phyloP scores from a whole-genome alignment of 495 filamentous ascomycete genomes.

The Podospora fimiseda region DNA sequence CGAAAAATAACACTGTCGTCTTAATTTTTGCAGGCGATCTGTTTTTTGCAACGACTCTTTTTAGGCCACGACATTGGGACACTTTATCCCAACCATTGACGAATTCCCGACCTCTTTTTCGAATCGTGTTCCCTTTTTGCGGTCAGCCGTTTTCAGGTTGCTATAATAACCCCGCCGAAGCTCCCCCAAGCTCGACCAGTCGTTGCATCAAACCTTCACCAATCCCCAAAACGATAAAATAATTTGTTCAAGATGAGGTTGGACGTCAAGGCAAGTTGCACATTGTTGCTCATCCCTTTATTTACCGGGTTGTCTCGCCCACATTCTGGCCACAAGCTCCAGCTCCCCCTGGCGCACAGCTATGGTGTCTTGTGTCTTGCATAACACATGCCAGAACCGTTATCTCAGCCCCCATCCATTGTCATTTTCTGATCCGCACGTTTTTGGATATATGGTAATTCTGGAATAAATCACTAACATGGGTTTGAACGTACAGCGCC shows the following conservation, averaged over 20 bases:
- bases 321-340: conserved; percentile 15
- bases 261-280: conserved; percentile 75
- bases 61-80: not conserved
- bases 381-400: not conserved
- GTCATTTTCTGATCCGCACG: no score
- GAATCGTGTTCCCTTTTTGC: conserved; percentile 7
- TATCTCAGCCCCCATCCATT: no score
- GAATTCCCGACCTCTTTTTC: not conserved
- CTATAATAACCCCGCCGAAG: conserved; percentile 19
- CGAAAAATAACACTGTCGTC: not conserved
- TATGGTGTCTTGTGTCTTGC: conserved; percentile 7
- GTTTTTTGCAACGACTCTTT: not conserved
- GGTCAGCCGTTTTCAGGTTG: conserved; percentile 9
- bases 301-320: conserved; percentile 8
- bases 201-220: not conserved
- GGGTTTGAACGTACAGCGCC: conserved; percentile 29
- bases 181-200: conserved; percentile 13
- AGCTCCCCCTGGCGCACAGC: not conserved
- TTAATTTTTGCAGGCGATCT: not conserved
- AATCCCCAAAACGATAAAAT: not conserved
- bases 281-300: conserved; percentile 3
- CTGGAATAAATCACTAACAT: conserved; percentile 18
- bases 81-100: not conserved
- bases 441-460: not conserved
- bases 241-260: conserved; percentile 64